phyloP scores from a whole-genome alignment of 768 basidiomycete species.

The Boletus edulis region DNA sequence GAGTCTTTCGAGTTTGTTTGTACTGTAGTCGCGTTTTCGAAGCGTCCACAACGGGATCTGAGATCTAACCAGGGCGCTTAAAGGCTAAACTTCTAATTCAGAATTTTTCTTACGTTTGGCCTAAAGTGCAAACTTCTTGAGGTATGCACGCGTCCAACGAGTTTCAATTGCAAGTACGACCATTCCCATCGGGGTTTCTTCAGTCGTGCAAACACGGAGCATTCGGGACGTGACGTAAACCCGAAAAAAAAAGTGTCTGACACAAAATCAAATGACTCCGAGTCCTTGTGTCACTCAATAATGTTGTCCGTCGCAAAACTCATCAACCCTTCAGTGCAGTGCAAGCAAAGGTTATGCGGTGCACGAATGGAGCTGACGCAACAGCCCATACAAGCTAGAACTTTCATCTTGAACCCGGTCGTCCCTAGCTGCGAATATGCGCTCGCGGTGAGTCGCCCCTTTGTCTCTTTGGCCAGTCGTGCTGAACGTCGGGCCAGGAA shows the following conservation, averaged over 20 bases:
- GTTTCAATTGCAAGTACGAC: neutral
- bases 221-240: constrained; percentile 8
- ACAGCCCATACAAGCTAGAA: constrained; percentile 2
- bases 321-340: neutral
- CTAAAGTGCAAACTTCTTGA: too few relatives aligned
- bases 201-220: constrained; percentile 3
- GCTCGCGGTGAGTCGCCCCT: constrained; percentile 43
- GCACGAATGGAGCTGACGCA: neutral
- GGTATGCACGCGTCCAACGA: neutral
- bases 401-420: constrained; percentile 54
- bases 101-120: constrained; percentile 1
- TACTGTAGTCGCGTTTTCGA: neutral
- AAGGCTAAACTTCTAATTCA: constrained; percentile 24
- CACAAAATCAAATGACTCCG: constrained; percentile 1
- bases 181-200: neutral
- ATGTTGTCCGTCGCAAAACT: constrained; percentile 21
- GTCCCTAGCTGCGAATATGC: constrained; percentile 55
- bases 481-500: constrained; percentile 38
- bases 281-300: neutral
- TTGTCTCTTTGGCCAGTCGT: neutral
- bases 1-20: neutral
- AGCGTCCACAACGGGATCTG: constrained; percentile 8
- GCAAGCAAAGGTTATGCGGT: neutral
- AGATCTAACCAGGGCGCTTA: constrained; percentile 15
- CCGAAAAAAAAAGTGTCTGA: neutral